Evolutionary conservation across 805 yeast genomes (phyloP).

Genomic region (Isabelozyma pseudorhagii): DNA sequence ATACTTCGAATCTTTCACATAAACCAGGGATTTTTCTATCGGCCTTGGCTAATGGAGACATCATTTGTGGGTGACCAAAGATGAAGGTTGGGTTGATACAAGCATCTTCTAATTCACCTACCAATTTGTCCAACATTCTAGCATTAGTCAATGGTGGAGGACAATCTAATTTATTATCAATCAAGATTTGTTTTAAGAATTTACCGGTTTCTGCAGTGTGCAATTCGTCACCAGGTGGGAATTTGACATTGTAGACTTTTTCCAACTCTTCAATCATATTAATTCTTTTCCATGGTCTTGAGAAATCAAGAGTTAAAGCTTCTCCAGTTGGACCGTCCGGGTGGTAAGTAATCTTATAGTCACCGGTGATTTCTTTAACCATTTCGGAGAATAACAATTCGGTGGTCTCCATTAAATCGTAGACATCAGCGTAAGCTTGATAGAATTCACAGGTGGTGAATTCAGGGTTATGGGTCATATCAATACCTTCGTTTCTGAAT

Average conservation of each 20-base stretch:
- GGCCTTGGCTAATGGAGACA: conserved; percentile 98
- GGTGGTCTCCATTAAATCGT: conserved; percentile 92
- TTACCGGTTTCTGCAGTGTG: conserved; percentile 92
- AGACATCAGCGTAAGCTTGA: conserved; percentile 96
- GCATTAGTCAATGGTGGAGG: conserved; percentile 94
- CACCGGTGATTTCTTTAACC: conserved; percentile 95
- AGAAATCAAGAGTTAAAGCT: conserved; percentile 75
- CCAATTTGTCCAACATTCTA: conserved; percentile 96
- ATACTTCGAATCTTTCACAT: conserved; percentile 97
- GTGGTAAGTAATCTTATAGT: conserved; percentile 80
- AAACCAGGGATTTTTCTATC: conserved; percentile 89
- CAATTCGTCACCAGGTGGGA: conserved; percentile 94
- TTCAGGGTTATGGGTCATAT: conserved; percentile 98
- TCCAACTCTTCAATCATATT: conserved; percentile 97
- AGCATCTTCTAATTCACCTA: conserved; percentile 92
- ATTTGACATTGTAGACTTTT: conserved; percentile 76
- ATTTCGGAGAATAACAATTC: conserved; percentile 92
- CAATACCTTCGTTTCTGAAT: conserved; percentile 98
- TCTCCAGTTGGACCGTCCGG: conserved; percentile 91
- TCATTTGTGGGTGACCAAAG: conserved; percentile 99
- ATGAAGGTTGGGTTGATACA: conserved; percentile 97
- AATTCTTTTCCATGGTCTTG: conserved; percentile 98
- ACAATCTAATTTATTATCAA: conserved; percentile 81
- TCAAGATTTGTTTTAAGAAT: conserved; percentile 78
- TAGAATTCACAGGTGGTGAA: conserved; percentile 98